A percentile compares a stretch with the other conserved stretches of the same genome.
Conservation (phyloP, 2,329 filamentous ascomycete species). For the Neofusicoccum umdonicola region DNA sequence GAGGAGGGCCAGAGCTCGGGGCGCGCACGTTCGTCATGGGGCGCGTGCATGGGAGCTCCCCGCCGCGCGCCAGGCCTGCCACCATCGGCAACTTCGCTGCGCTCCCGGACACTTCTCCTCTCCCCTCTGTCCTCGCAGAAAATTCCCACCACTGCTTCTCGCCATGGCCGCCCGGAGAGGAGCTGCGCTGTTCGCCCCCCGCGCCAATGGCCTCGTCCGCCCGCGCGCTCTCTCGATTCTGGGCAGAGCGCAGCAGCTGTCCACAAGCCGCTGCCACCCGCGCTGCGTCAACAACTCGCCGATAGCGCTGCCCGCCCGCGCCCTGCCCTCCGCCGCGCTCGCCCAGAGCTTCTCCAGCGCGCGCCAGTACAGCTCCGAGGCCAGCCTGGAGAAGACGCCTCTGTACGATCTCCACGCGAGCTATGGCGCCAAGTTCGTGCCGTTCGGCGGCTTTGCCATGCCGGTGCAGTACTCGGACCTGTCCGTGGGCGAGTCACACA, state of each 20-base stretch:
- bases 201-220: slow-evolving; percentile 9
- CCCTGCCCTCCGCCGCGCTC: neutral
- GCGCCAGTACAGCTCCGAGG: slow-evolving; percentile 30
- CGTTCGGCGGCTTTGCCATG: slow-evolving; percentile 93
- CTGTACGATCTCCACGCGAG: slow-evolving; percentile 76
- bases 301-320: neutral
- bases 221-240: neutral
- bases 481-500: slow-evolving; percentile 79
- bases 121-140: neutral
- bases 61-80: neutral
- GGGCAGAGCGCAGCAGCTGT: neutral
- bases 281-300: neutral
- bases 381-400: slow-evolving; percentile 56
- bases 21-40: slow-evolving; percentile 12
- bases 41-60: slow-evolving; percentile 7
- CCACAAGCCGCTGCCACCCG: slow-evolving; percentile 9
- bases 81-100: neutral
- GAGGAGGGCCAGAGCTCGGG: slow-evolving; percentile 8
- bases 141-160: neutral
- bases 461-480: slow-evolving; percentile 81
- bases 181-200: slow-evolving; percentile 19
- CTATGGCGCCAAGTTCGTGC: slow-evolving; percentile 87
- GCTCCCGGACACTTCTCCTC: neutral
- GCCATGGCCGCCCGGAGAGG: slow-evolving; percentile 11
- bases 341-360: slow-evolving; percentile 6